A percentile compares a stretch with the other conserved stretches of the same genome.
phyloP scores from a whole-genome alignment of 1,284 basidiomycete genomes.

The Boletellus sp. region DNA sequence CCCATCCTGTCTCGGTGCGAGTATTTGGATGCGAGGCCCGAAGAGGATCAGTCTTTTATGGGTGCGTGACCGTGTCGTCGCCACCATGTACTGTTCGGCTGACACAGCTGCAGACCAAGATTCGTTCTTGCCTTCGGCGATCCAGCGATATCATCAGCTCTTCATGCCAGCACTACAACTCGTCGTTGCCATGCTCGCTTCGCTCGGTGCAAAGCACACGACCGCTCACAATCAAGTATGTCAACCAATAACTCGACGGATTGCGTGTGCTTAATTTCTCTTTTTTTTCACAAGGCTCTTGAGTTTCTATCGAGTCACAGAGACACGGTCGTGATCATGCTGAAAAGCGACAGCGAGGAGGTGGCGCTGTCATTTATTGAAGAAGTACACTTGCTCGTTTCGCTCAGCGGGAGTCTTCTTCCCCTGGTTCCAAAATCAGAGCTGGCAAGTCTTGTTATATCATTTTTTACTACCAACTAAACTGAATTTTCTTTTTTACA shows the following conservation, averaged over 20 bases:
- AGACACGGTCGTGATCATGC: slow-evolving; percentile 74
- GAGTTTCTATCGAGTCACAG: slow-evolving; percentile 77
- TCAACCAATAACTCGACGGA: not conserved
- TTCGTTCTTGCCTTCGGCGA: slow-evolving; percentile 82
- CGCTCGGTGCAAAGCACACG: slow-evolving; percentile 61
- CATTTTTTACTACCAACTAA: not conserved
- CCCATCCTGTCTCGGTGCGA: slow-evolving; percentile 83
- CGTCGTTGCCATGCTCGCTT: slow-evolving; percentile 66
- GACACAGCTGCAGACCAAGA: slow-evolving; percentile 59
- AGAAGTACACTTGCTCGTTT: slow-evolving; percentile 75
- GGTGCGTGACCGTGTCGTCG: slow-evolving; percentile 44
- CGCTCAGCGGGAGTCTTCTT: slow-evolving; percentile 63
- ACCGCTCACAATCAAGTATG: slow-evolving; percentile 66
- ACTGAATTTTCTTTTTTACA: slow-evolving; percentile 4
- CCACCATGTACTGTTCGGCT: not conserved
- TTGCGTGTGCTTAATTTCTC: not conserved
- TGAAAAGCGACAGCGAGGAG: slow-evolving; percentile 68
- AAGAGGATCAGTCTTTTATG: slow-evolving; percentile 78
- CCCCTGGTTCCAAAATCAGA: slow-evolving; percentile 73
- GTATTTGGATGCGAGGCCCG: slow-evolving; percentile 80
- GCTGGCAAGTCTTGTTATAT: slow-evolving; percentile 49
- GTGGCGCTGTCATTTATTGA: slow-evolving; percentile 66
- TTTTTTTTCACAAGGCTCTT: slow-evolving; percentile 47
- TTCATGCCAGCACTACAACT: slow-evolving; percentile 84
- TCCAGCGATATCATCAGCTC: slow-evolving; percentile 86